Base-by-base conservation (phyloP, 345 rosid species). In the Bruguiera parviflora region DNA sequence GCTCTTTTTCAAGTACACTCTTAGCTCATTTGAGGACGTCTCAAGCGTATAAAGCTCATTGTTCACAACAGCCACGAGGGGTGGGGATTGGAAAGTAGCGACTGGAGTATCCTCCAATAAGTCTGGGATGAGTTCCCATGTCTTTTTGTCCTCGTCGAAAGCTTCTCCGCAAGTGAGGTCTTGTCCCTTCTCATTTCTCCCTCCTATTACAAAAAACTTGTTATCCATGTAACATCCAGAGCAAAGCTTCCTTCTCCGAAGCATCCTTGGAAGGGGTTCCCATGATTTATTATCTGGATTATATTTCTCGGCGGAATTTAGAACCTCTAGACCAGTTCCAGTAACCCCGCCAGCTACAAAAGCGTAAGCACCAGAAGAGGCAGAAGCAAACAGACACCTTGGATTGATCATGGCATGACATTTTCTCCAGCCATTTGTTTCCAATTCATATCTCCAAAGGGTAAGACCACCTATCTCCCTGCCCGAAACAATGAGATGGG, bases 161-260 rank as follows among this genome's bases (percentile, higher is more conserved):
- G 84, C 82, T 79, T 93, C 98, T 21, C 81, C 98, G 29, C 94
- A 85, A 21, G 92, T 87, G 9, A 93, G 86, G 58, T 73, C 66
- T 2, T 70, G 6, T 3, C 74, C 77, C 0, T 84, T 47, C 69
- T 89, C 92, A 18, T 86, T 86, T 63, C 80, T 73, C 6, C 98
- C 98, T 0, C 98, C 97, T 1, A 93, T 77, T 19, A 89, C 98
- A 6, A 79, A 88, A 70, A 93, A 89, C 75, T 84, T 93, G 59
- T 81, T 73, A 16, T 84, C 80, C 89, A 93, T 80, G 92, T 77
- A 89, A 67, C 92, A 91, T 0, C 97, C 98, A 0, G 98, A 89
- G 69, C 96, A 84, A 52, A 85, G 80, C 73, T 80, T 80, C 66
- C 98, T 64, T 56, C 56, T 68, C 72, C 65, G 63, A n/a, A 70